Conservation (phyloP, 345 rosid species). For the Murraya paniculata region DNA sequence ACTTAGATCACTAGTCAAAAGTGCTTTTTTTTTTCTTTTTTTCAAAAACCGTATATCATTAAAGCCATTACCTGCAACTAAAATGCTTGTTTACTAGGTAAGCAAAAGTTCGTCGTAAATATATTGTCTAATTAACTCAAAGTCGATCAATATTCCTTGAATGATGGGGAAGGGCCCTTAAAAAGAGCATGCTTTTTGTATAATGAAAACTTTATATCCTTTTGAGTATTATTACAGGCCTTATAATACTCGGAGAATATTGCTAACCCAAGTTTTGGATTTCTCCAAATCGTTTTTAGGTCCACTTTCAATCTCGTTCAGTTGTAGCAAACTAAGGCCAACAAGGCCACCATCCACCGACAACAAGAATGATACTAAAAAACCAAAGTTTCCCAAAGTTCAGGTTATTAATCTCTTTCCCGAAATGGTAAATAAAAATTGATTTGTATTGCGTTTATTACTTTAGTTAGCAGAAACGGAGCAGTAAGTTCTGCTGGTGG, state of each 20-base stretch:
- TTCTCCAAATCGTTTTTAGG: neutral
- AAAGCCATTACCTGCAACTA: too few species aligned
- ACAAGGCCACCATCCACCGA: neutral
- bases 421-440: too few species aligned
- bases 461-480: neutral
- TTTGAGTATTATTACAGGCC: conserved; percentile 22
- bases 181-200: conserved; percentile 37
- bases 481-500: neutral
- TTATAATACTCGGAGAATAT: conserved; percentile 29
- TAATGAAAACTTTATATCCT: conserved; percentile 27
- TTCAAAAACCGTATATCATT: too few species aligned
- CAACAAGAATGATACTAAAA: neutral
- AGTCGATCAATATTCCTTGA: conserved; percentile 28
- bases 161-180: conserved; percentile 37
- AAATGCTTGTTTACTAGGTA: too few species aligned
- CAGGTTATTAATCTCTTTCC: neutral
- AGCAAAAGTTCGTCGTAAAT: neutral
- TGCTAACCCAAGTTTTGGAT: conserved; percentile 18
- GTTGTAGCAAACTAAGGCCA: neutral
- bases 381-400: neutral
- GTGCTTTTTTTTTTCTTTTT: too few species aligned
- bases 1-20: too few species aligned
- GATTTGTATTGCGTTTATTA: neutral
- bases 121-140: neutral
- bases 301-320: neutral